Base-by-base conservation (phyloP, 768 basidiomycete species). In the Tricholoma sp. region DNA sequence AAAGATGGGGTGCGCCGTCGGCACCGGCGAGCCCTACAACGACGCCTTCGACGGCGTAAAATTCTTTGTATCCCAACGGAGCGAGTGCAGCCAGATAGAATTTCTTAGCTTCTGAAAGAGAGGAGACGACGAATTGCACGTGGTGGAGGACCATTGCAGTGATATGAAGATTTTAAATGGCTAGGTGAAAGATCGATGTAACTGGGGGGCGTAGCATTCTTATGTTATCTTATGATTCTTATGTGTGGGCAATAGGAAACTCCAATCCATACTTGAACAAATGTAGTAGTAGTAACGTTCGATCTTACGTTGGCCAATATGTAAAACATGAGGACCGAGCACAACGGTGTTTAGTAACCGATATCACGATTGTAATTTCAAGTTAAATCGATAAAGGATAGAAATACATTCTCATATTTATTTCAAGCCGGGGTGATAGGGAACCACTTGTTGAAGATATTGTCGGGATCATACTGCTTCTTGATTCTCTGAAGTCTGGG, bases 371-470 rank as follows among this genome's bases (percentile, higher is more conserved):
- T n/a, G n/a, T n/a, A n/a, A n/a, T n/a, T n/a, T n/a, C n/a, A n/a
- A n/a, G n/a, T n/a, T n/a, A n/a, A n/a, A n/a, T n/a, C n/a, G n/a
- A n/a, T n/a, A n/a, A n/a, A n/a, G n/a, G n/a, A n/a, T n/a, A n/a
- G n/a, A n/a, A n/a, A n/a, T n/a, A n/a, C n/a, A n/a, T n/a, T n/a
- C n/a, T n/a, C n/a, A n/a, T n/a, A n/a, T 36, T 36, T 4, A 36
- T 36, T 50, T 48, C 48, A 56, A 49, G 53, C 54, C 1, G 70
- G 72, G 1, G 52, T 61, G 32, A 75, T 70, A 24, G 69, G 62
- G 53, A 66, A 69, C 72, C 74, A 75, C 56, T 68, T 70, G 51
- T 61, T 62, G 63, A 75, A 75, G 7, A 73, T 51, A 29, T 65
- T 59, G 9, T 68, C 64, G 0, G 74, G 74, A 48, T 66, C 65